phyloP scores from a whole-genome alignment of 768 basidiomycete species.

The Suillus clintonianus region DNA sequence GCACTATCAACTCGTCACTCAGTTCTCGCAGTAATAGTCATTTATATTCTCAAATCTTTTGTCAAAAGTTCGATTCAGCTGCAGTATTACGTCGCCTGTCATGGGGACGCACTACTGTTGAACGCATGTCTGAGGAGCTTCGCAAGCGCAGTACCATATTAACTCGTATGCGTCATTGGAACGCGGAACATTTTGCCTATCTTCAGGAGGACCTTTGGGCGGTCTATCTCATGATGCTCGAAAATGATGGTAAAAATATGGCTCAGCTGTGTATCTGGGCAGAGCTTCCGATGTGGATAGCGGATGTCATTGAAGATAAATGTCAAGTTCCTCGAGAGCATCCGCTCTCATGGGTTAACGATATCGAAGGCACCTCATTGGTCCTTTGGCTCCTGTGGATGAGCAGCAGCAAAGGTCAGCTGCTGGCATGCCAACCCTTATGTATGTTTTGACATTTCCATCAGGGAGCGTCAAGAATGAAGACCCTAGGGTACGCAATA shows the following conservation, averaged over 20 bases:
- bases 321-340: constrained; percentile 19
- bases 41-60: constrained; percentile 47
- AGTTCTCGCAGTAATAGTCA: constrained; percentile 36
- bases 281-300: constrained; percentile 29
- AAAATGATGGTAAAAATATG: constrained; percentile 51
- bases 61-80: constrained; percentile 43
- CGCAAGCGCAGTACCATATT: constrained; percentile 43
- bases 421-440: constrained; percentile 1
- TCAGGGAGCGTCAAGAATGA: constrained; percentile 37
- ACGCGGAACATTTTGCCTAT: constrained; percentile 12
- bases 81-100: constrained; percentile 43
- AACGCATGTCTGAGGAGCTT: constrained; percentile 45
- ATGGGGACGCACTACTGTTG: constrained; percentile 37
- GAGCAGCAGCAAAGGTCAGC: constrained; percentile 40
- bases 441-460: constrained; percentile 14
- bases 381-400: constrained; percentile 51
- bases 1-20: constrained; percentile 36
- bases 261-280: constrained; percentile 47
- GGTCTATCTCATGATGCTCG: constrained; percentile 53
- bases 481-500: constrained; percentile 23
- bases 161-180: constrained; percentile 39
- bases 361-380: constrained; percentile 40
- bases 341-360: constrained; percentile 17
- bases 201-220: constrained; percentile 52
- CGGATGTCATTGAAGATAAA: constrained; percentile 14